Base-by-base conservation (phyloP, 2,329 filamentous ascomycete species). In the Alternaria angustiovoidea region DNA sequence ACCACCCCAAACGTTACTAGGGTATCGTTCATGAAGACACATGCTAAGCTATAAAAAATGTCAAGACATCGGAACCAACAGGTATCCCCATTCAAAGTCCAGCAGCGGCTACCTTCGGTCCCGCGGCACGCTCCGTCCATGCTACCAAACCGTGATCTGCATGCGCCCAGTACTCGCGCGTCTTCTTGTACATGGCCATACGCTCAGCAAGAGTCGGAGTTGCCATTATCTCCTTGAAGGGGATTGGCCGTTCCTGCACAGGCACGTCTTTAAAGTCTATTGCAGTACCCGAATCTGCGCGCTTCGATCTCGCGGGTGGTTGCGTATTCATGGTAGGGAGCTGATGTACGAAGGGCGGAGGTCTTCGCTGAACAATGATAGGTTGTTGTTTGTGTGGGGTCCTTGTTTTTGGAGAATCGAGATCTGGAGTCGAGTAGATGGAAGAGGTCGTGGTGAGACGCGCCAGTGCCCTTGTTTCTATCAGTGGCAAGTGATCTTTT, bases 111-210 rank as follows among this genome's bases (percentile, higher is more conserved):
- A 36, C 11, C 46, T 61, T 63, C 32, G 61, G 54, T 7, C 46
- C 42, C 22, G 26, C 46, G 20, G 59, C 53, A 39, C 47, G 56
- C 34, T 39, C 57, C 0, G 72, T 70, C 74, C 75, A 78, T 38
- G 73, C 71, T 4, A 47, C 61, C 38, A 77, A 43, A 7, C 74
- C 75, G 59, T 78, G 75, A 47, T 77, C 72, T n/a, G 71, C 72
- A 49, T 58, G 66, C 11, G 75, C 75, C 75, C 75, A 78, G 55
- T 77, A 78, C 3, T 75, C 67, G 34, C 74, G 70, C n/a, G 72
- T 71, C 58, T 64, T 69, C 61, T 72, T 69, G 46, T 78, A 78
- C 54, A 74, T 38, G 34, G 55, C 64, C 75, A 78, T 75, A 5
- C 75, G 64, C 39, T 73, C 68, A 26, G 61, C 61, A 32, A 73